Evolutionary conservation across 495 filamentous ascomycete genomes (phyloP), one percentile per base, ranked within the genome.

Genomic region (Xylaria cubensis): DNA sequence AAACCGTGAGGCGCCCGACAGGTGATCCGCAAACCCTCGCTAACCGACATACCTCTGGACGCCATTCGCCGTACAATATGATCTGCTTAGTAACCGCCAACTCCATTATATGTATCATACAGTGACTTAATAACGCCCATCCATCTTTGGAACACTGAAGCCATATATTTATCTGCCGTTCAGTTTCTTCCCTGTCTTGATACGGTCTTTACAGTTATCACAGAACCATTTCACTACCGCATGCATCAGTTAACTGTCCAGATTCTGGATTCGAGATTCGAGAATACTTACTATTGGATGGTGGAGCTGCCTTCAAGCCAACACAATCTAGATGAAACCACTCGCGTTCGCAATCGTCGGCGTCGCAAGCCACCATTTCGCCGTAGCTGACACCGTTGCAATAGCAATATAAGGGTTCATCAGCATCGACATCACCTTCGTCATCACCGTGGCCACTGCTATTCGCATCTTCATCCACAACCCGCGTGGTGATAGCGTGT

Each of bases 241-340:
- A 21, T n/a, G 8, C 26, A 48, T 79, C 71, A 80, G 76, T 50
- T 51, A 48, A 50, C 12, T 26, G 17, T 41, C 48, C 32, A 39
- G 41, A 9, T 53, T 41, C 3, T 39, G 32, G 41, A 9, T 53
- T 41, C 3, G 36, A 55, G 34, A 64, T 41, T 24, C 61, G 34
- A n/a, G 36, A 59, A 39, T 59, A 89, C 92, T 86, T 83, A 95
- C 93, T 88, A 84, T 94, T 97, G 72, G 89, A 89, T 56, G 88
- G 92, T 36, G 96, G 96, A 61, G 95, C 92, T 75, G 92, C 93
- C 64, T 90, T 93, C 80, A 99, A 78, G 67, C 94, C 95, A 21
- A 97, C 94, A 80, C 96, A 99, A 50, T 90, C 91, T 53, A 99
- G 79, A 86, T 99, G 96, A 84, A 98, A 99, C 96, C 96, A 99